These are phyloP conservation scores for Dendrocalamus latiflorus DNA, from an alignment of 202 grass and related monocot species.

Conservation along the genomic window DNA sequence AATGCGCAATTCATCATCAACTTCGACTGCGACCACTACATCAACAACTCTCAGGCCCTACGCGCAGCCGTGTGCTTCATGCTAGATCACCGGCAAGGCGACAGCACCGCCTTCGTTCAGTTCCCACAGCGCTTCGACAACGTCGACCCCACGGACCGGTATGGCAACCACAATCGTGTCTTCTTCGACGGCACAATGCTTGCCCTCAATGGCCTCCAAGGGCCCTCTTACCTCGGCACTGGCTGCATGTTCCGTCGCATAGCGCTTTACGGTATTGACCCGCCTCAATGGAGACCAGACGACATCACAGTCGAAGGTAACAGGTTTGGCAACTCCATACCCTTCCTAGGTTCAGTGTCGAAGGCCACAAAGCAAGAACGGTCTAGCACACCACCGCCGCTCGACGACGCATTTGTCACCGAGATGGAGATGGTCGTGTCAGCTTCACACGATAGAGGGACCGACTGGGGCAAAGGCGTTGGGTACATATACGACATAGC, in stretches of 20 bases:
- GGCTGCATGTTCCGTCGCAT: slow-evolving; percentile 66
- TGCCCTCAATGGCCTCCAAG: slow-evolving; percentile 69
- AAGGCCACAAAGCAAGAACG: slow-evolving; percentile 35
- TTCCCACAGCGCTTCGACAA: slow-evolving; percentile 64
- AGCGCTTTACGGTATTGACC: slow-evolving; percentile 50
- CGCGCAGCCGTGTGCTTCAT: slow-evolving; percentile 58
- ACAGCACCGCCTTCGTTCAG: slow-evolving; percentile 45
- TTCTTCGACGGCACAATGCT: slow-evolving; percentile 82
- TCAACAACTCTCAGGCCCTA: slow-evolving; percentile 46
- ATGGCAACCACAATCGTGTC: no score
- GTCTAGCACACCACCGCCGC: not conserved
- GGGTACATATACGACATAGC: slow-evolving; percentile 72
- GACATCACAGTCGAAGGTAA: not conserved
- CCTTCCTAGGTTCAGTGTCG: slow-evolving; percentile 49
- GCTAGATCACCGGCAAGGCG: slow-evolving; percentile 38
- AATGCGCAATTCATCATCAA: slow-evolving; percentile 58
- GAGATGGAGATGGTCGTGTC: slow-evolving; percentile 48
- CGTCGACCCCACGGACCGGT: slow-evolving; percentile 53
- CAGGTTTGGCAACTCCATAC: slow-evolving; percentile 56
- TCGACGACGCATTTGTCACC: slow-evolving; percentile 3
- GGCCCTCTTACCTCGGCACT: slow-evolving; percentile 68
- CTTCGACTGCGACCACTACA: slow-evolving; percentile 70
- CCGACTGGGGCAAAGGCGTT: slow-evolving; percentile 59
- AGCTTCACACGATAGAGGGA: slow-evolving; percentile 47
- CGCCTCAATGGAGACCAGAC: not conserved